A percentile compares a stretch with the other conserved stretches of the same genome.
Conservation (phyloP, 768 basidiomycete genomes). For the Termitomyces titanicus region DNA sequence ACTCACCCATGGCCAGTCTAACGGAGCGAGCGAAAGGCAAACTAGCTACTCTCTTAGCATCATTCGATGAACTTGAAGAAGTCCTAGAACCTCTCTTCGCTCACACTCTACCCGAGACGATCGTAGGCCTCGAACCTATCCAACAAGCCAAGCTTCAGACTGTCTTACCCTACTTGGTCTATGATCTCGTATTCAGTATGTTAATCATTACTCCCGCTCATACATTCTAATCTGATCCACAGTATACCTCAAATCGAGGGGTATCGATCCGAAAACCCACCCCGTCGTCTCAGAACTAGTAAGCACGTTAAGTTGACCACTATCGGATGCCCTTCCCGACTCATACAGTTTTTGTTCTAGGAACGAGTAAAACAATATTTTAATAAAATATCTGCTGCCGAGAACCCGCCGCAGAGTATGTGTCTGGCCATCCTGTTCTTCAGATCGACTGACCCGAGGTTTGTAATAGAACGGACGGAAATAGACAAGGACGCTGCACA, state of each 20-base stretch:
- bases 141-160: constrained; percentile 83
- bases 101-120: constrained; percentile 63
- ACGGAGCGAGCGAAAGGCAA: constrained; percentile 42
- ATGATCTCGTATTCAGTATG: constrained; percentile 84
- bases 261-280: constrained; percentile 78
- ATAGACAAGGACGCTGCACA: constrained; percentile 78
- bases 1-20: constrained; percentile 38
- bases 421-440: constrained; percentile 3
- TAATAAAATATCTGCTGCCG: constrained; percentile 74
- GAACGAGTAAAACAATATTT: constrained; percentile 79
- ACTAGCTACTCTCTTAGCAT: constrained; percentile 46
- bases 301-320: constrained; percentile 13
- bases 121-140: constrained; percentile 61
- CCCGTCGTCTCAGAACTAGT: constrained; percentile 74
- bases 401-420: constrained; percentile 61
- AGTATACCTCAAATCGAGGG: constrained; percentile 82
- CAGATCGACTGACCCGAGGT: neutral
- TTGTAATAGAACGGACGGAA: constrained; percentile 33
- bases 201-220: constrained; percentile 7
- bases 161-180: constrained; percentile 74
- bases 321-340: constrained; percentile 3
- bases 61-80: constrained; percentile 68
- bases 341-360: constrained; percentile 30
- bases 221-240: constrained; percentile 6
- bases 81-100: constrained; percentile 64